A percentile compares a stretch with the other conserved stretches of the same genome.
Evolutionary conservation across 306 rosid species (phyloP).

Genomic region (Casuarina cunninghamiana): DNA sequence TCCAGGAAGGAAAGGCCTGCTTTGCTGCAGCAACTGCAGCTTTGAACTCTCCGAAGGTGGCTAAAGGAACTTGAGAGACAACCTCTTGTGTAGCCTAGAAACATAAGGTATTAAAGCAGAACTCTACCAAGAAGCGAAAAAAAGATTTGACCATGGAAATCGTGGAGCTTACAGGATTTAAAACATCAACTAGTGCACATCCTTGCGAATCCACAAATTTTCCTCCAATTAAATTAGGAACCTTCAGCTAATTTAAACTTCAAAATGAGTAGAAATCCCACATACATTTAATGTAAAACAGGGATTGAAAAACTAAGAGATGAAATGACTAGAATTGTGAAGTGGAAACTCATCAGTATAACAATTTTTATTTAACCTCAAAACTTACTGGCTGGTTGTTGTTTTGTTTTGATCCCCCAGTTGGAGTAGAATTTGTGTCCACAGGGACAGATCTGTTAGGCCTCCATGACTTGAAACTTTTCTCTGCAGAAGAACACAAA

Average conservation of each 20-base stretch:
- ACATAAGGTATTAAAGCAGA: conserved; percentile 28
- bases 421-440: conserved; percentile 33
- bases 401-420: conserved; percentile 37
- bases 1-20: conserved; percentile 73
- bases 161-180: conserved; percentile 61
- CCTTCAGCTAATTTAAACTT: conserved; percentile 56
- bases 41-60: conserved; percentile 71
- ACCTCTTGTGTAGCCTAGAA: conserved; percentile 80
- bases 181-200: conserved; percentile 47
- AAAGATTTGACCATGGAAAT: conserved; percentile 11
- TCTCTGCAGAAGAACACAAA: conserved; percentile 46
- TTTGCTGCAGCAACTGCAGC: conserved; percentile 73
- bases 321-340: conserved; percentile 6
- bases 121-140: conserved; percentile 9
- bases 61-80: conserved; percentile 69
- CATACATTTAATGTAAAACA: conserved; percentile 16
- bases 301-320: conserved; percentile 14
- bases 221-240: conserved; percentile 74
- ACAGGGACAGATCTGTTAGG: conserved; percentile 41
- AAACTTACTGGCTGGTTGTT: conserved; percentile 54
- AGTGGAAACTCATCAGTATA: conserved; percentile 11
- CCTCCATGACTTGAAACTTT: conserved; percentile 61
- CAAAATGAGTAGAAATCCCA: conserved; percentile 27
- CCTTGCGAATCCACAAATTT: conserved; percentile 53
- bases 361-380: conserved; percentile 18